These are phyloP conservation scores for Chlorella sp. DNA, from an alignment of 139 green algal species.

Conservation along the genomic window DNA sequence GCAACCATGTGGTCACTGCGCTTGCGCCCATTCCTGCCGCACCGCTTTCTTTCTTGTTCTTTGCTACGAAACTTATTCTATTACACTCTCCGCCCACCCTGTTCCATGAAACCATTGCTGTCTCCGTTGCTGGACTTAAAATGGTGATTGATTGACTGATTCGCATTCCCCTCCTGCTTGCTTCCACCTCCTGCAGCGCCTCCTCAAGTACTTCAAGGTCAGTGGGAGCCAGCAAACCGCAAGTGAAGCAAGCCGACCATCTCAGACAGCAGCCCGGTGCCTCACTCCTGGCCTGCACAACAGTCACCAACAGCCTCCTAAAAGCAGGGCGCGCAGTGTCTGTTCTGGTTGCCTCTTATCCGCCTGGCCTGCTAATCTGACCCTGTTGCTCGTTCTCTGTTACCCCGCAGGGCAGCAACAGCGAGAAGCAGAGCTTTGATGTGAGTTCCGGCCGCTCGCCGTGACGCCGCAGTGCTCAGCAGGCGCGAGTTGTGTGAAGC, in stretches of 20 bases:
- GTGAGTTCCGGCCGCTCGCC: neutral
- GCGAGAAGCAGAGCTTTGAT: constrained; percentile 16
- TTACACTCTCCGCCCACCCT: neutral
- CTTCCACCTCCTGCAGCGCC: neutral
- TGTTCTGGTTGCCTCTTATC: neutral
- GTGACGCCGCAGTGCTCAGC: neutral
- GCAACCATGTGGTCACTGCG: too few species aligned
- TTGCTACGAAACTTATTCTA: too few species aligned
- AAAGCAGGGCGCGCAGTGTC: neutral
- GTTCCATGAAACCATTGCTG: too few species aligned
- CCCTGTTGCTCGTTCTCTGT: too few species aligned
- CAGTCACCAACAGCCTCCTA: too few species aligned
- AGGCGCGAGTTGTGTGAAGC: neutral
- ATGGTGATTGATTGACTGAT: too few species aligned
- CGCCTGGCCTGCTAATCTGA: neutral
- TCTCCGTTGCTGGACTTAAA: too few species aligned
- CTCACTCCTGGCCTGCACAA: too few species aligned
- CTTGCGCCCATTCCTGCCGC: neutral
- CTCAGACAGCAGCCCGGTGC: too few species aligned
- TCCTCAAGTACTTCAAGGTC: constrained; percentile 50
- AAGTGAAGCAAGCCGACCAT: neutral
- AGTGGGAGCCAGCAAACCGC: neutral
- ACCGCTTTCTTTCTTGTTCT: too few species aligned
- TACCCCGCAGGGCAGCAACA: neutral
- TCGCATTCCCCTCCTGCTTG: neutral